These are phyloP conservation scores for Aspergillus pseudonomiae DNA, from an alignment of 2,329 filamentous ascomycete genomes.

Conservation along the genomic window DNA sequence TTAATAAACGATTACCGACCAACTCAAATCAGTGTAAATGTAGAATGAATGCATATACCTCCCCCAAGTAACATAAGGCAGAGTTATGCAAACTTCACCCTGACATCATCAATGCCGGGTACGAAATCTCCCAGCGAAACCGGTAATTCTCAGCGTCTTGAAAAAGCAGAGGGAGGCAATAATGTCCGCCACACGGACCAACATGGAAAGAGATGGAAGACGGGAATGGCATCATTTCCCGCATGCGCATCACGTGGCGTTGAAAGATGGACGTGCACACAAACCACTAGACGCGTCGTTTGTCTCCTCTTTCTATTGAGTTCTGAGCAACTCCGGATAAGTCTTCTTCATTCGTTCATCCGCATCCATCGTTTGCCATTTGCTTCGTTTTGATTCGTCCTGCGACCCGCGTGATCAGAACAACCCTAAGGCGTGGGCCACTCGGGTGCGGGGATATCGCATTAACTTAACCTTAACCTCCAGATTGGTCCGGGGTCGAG, in stretches of 20 bases:
- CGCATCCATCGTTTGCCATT: neutral
- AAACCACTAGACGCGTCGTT: neutral
- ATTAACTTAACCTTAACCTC: neutral
- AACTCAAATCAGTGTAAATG: neutral
- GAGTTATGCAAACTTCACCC: neutral
- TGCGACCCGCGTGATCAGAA: neutral
- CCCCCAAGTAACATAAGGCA: neutral
- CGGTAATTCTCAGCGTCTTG: neutral
- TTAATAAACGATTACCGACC: neutral
- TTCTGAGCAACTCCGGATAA: neutral
- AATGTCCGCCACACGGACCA: neutral
- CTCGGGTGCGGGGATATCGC: slow-evolving; percentile 1
- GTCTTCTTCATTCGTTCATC: neutral
- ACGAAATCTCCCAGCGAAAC: neutral
- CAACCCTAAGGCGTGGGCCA: neutral
- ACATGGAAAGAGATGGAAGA: neutral
- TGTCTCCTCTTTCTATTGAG: neutral
- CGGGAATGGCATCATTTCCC: slow-evolving; percentile 3
- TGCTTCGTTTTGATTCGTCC: neutral
- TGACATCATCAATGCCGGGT: neutral
- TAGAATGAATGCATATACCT: neutral
- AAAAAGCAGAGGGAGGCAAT: neutral
- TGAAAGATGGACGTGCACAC: neutral
- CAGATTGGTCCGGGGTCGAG: slow-evolving; percentile 1
- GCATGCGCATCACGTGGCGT: neutral